Evolutionary conservation across 1,284 basidiomycete genomes (phyloP).

Genomic region (Cerrena zonata): DNA sequence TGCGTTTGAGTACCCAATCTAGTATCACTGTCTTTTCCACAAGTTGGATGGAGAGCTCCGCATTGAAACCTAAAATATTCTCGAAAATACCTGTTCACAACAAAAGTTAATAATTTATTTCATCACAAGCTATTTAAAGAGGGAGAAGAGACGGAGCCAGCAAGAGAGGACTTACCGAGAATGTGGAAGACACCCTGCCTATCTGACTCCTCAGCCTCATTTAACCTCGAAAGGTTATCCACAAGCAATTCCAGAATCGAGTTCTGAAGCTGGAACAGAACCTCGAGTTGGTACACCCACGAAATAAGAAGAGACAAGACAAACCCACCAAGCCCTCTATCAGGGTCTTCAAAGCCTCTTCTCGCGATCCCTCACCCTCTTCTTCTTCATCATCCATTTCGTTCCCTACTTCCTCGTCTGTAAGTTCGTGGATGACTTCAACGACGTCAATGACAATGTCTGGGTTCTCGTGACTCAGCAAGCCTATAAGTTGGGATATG

Average conservation of each 20-base stretch:
- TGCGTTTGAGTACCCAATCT: conserved; percentile 76
- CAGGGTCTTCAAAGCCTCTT: conserved; percentile 65
- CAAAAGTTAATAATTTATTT: not conserved
- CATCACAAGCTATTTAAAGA: not conserved
- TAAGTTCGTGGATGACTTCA: conserved; percentile 87
- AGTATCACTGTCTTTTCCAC: conserved; percentile 72
- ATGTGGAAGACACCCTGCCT: conserved; percentile 87
- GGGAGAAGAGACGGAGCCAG: not conserved
- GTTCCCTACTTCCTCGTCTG: conserved; percentile 90
- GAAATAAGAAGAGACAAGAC: conserved; percentile 1
- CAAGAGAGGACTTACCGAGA: conserved; percentile 60
- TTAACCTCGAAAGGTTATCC: conserved; percentile 78
- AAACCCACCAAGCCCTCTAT: conserved; percentile 68
- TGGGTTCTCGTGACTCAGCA: conserved; percentile 88
- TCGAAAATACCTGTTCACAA: conserved; percentile 76
- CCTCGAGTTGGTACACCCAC: conserved; percentile 3
- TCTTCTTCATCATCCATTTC: conserved; percentile 68
- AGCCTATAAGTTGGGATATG: conserved; percentile 66
- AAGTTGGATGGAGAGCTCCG: conserved; percentile 64
- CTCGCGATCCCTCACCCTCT: conserved; percentile 56
- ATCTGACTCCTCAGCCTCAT: conserved; percentile 83
- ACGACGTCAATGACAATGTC: conserved; percentile 92
- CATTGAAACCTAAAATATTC: conserved; percentile 83
- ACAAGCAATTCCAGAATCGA: conserved; percentile 86
- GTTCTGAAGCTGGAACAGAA: conserved; percentile 56